Percentiles rank a stretch among this genome's conserved stretches.
Conservation (phyloP, 2,329 filamentous ascomycete genomes). For the Lasiodiplodia sp. region DNA sequence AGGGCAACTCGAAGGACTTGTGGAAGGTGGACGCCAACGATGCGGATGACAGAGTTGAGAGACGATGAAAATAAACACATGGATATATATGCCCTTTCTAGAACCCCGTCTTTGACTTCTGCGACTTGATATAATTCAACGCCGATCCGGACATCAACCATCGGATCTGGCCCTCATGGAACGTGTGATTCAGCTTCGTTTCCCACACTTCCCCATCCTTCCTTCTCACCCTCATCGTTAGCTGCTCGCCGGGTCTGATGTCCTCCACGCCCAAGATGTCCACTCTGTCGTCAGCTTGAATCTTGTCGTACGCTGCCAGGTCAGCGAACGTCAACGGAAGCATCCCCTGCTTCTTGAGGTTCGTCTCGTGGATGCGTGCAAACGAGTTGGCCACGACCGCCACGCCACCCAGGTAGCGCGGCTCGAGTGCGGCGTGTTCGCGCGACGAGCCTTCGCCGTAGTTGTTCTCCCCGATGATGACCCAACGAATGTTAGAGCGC, state of each 20-base stretch:
- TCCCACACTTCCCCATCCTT: slow-evolving; percentile 40
- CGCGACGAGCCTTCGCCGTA: slow-evolving; percentile 39
- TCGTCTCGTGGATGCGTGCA: slow-evolving; percentile 41
- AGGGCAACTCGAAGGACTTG: not conserved
- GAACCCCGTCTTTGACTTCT: slow-evolving; percentile 38
- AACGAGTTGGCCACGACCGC: slow-evolving; percentile 39
- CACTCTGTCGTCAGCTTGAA: slow-evolving; percentile 35
- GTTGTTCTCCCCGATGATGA: slow-evolving; percentile 46
- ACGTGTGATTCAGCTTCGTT: slow-evolving; percentile 44
- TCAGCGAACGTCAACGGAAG: slow-evolving; percentile 38
- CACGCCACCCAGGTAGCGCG: slow-evolving; percentile 37
- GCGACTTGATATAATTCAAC: slow-evolving; percentile 41
- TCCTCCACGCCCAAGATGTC: slow-evolving; percentile 36
- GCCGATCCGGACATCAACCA: slow-evolving; percentile 48
- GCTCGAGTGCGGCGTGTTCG: slow-evolving; percentile 41
- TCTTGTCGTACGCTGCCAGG: slow-evolving; percentile 34
- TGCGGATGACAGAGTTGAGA: too few relatives aligned
- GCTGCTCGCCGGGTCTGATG: slow-evolving; percentile 39
- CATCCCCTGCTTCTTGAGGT: slow-evolving; percentile 43
- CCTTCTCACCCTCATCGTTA: slow-evolving; percentile 41
- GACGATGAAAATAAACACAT: too few relatives aligned
- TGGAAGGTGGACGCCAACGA: not conserved
- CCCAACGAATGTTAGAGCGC: slow-evolving; percentile 37
- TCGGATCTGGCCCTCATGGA: slow-evolving; percentile 41
- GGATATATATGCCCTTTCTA: too few relatives aligned